phyloP scores from a whole-genome alignment of 805 yeast species.

The Dipodascus albidus region DNA sequence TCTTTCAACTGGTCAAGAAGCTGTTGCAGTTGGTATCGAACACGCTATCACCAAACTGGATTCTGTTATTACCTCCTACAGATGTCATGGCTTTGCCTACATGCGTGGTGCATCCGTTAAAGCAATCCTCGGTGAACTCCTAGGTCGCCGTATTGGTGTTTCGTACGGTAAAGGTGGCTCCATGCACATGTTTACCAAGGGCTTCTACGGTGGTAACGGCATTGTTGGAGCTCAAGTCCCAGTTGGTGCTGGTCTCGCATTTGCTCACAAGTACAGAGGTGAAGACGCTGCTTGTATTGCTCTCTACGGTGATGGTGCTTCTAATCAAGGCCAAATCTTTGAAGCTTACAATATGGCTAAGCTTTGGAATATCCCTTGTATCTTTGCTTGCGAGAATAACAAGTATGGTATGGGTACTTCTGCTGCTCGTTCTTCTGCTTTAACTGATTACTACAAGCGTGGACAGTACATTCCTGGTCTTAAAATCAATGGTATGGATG shows the following conservation, averaged over 20 bases:
- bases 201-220: constrained; percentile 99
- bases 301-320: constrained; percentile 97
- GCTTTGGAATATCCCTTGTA: constrained; percentile 90
- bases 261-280: constrained; percentile 89
- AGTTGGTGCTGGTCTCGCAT: constrained; percentile 95
- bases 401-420: constrained; percentile 99
- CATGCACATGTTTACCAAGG: constrained; percentile 95
- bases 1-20: constrained; percentile 97
- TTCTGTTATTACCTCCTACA: constrained; percentile 88
- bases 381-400: constrained; percentile 97
- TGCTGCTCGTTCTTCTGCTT: constrained; percentile 92
- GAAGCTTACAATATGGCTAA: constrained; percentile 99
- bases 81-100: constrained; percentile 98
- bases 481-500: constrained; percentile 98
- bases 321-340: constrained; percentile 98
- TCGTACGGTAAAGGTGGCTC: constrained; percentile 99
- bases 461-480: constrained; percentile 99
- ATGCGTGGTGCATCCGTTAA: constrained; percentile 92
- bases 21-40: constrained; percentile 97
- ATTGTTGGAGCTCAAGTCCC: constrained; percentile 99
- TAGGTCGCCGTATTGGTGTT: constrained; percentile 94
- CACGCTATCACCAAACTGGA: constrained; percentile 79
- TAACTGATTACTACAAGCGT: constrained; percentile 95
- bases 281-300: constrained; percentile 70
- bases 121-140: constrained; percentile 84